These are phyloP conservation scores for Mallotus repandus DNA, from an alignment of 441 rosid genomes.

Conservation along the genomic window DNA sequence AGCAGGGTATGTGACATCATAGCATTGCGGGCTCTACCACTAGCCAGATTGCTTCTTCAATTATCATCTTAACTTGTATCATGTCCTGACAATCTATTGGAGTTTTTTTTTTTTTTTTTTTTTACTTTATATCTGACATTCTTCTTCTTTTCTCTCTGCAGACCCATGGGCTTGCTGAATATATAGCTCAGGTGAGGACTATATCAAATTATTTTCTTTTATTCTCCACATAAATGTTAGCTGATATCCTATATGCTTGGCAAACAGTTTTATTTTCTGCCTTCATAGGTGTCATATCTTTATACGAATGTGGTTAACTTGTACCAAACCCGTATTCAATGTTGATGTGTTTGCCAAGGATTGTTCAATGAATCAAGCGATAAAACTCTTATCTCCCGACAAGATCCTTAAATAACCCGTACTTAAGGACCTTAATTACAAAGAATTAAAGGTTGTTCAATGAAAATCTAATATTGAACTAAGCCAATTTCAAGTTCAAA, in stretches of 20 bases:
- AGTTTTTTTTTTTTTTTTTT: neutral
- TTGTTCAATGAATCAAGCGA: no score
- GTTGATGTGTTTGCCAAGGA: no score
- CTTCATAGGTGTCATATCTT: neutral
- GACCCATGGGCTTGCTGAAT: conserved; percentile 97
- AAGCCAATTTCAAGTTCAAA: no score
- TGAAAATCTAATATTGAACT: no score
- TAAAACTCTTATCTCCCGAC: no score
- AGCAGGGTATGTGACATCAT: neutral
- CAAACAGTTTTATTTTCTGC: neutral
- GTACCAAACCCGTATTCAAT: no score
- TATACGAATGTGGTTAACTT: no score
- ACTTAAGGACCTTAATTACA: no score
- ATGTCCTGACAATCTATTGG: neutral
- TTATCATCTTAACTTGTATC: neutral
- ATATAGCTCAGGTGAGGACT: conserved; percentile 83
- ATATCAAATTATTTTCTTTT: conserved; percentile 18
- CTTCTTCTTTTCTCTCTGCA: conserved; percentile 36
- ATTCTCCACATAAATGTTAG: conserved; percentile 2
- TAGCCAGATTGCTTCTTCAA: neutral
- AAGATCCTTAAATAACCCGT: no score
- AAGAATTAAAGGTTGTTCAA: no score
- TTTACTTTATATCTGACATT: conserved; percentile 25
- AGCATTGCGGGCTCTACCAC: neutral
- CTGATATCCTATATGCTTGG: conserved; percentile 1